Evolutionary conservation across 495 filamentous ascomycete species (phyloP), one percentile per base, ranked within the genome.

Genomic region (Chlorociboria aeruginascens): DNA sequence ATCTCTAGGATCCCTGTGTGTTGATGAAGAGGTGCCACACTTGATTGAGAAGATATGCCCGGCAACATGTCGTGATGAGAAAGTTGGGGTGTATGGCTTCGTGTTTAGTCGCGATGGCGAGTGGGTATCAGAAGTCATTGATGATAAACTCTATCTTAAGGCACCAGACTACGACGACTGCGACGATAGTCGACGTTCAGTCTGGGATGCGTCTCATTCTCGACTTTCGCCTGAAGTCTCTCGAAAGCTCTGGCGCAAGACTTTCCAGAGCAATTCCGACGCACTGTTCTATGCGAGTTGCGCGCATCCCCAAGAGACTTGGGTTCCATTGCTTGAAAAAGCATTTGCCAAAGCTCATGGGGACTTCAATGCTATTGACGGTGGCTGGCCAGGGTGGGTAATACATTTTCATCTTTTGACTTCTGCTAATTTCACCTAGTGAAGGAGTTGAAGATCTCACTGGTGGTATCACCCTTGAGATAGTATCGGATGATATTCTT

Each of bases 391-490:
- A 32, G 52, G 52, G 39, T 40, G 40, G 28, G 45, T 53, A 30
- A 13, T 40, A 9, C 20, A 2, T 9, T 14, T 16, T 9, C 17
- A 12, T 36, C 17, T 40, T 3, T 40, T 40, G 9, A 40, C 17
- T 25, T 2, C 38, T 40, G 8, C 38, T 40, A 7, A 40, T 2
- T 40, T 16, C 7, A 40, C 17, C n/a, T 40, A 85, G 85, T 13
- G 89, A 95, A 59, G 89, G 81, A 1, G 82, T 95, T 43, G 89
- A 95, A 63, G 89, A 95, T 62, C 68, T 95, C 16, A 95, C 88
- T 3, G 89, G 89, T 10, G 89, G 89, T 6, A 85, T 95, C 11
- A 92, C 88, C 0, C 81, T 80, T 0, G 81, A 86, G 55, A 61
- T 94, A 7, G 78, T 85, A 35, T 77, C 86, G 0, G 78, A 74